Evolutionary conservation across 352 stramenopile species (phyloP).

Genomic region (Phytopythium oedochilum): DNA sequence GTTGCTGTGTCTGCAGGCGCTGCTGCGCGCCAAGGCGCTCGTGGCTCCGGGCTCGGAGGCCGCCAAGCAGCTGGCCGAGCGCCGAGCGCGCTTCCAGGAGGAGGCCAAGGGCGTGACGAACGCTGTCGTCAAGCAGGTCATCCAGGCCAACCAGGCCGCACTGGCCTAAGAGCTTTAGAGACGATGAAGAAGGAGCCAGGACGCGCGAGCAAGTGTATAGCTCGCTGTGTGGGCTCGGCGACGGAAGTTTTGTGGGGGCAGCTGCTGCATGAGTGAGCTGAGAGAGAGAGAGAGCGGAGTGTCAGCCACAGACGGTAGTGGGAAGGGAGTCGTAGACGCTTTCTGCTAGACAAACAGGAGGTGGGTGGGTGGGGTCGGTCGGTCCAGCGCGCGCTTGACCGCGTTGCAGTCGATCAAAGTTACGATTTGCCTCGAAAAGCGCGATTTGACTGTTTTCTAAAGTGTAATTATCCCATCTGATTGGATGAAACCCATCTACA

Average conservation of each 20-base stretch:
- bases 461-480: neutral
- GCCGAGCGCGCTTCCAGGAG: conserved; percentile 39
- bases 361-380: neutral
- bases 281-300: neutral
- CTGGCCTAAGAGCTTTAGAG: conserved; percentile 39
- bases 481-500: neutral
- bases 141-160: conserved; percentile 58
- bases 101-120: conserved; percentile 53
- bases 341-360: neutral
- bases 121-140: conserved; percentile 48
- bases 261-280: too few species aligned
- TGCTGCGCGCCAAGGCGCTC: conserved; percentile 53
- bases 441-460: neutral
- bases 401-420: neutral
- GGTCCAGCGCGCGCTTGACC: too few species aligned
- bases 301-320: too few species aligned
- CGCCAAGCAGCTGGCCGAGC: conserved; percentile 32
- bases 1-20: conserved; percentile 71
- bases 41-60: conserved; percentile 11
- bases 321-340: too few species aligned
- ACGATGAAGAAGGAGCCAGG: neutral
- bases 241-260: neutral
- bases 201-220: too few species aligned
- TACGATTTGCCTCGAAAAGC: neutral
- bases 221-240: too few species aligned